These are phyloP conservation scores for Pelargonium australe DNA, from an alignment of 441 rosid genomes.

Conservation along the genomic window DNA sequence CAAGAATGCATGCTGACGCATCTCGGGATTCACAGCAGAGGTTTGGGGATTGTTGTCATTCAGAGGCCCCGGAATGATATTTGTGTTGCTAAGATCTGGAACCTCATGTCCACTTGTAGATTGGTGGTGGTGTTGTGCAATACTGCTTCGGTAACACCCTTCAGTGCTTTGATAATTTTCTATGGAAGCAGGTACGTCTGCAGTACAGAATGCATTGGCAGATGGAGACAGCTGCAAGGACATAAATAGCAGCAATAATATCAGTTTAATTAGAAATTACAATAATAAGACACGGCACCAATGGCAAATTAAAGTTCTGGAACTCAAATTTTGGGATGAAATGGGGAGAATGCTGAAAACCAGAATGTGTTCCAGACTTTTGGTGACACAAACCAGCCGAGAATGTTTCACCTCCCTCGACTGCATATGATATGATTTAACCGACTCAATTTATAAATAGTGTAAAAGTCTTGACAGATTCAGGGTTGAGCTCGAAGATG, in stretches of 20 bases:
- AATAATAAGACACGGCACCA: background rate
- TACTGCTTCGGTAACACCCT: background rate
- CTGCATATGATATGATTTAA: background rate
- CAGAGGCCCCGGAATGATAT: background rate
- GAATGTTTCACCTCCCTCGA: background rate
- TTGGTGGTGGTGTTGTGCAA: background rate
- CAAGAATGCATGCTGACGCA: conserved; percentile 10
- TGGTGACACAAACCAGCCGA: background rate
- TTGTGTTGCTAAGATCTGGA: background rate
- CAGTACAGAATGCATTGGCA: background rate
- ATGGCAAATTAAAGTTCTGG: background rate
- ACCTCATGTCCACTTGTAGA: conserved; percentile 7
- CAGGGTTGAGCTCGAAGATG: too few relatives aligned
- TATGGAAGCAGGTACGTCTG: background rate
- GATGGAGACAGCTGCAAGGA: background rate
- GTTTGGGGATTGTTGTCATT: background rate
- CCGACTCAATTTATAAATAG: background rate
- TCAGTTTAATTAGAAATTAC: background rate
- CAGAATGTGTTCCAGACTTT: background rate
- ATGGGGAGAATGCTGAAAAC: background rate
- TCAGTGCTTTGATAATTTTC: background rate
- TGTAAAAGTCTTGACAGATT: too few relatives aligned
- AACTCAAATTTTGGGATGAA: background rate
- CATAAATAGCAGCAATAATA: background rate
- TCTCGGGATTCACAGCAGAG: conserved; percentile 5